A percentile compares a stretch with the other conserved stretches of the same genome.
Conservation (phyloP, 345 rosid species). For the Hirschfeldia incana region DNA sequence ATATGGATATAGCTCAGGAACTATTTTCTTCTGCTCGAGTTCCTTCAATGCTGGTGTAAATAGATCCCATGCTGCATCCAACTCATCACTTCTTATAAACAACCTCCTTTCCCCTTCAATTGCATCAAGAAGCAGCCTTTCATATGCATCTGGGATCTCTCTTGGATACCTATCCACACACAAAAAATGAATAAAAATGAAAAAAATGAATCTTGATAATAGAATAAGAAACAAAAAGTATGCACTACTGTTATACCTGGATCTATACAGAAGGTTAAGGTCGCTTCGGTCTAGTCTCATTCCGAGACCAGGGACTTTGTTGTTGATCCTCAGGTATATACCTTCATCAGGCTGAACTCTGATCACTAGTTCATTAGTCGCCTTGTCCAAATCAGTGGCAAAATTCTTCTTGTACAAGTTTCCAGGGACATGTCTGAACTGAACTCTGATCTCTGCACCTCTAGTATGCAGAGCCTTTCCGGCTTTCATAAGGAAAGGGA, state of each 20-base stretch:
- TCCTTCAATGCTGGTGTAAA: constrained; percentile 78
- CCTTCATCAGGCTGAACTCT: constrained; percentile 97
- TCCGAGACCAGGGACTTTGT: constrained; percentile 93
- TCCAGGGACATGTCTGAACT: constrained; percentile 89
- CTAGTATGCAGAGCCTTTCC: constrained; percentile 87
- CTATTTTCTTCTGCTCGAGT: constrained; percentile 63
- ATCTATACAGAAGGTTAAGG: constrained; percentile 69
- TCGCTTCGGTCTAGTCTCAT: constrained; percentile 93
- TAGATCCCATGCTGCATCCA: constrained; percentile 79
- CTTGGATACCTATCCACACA: constrained; percentile 53
- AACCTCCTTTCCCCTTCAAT: constrained; percentile 80
- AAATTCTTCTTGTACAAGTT: constrained; percentile 75
- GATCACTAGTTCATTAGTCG: constrained; percentile 85
- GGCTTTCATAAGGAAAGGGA: constrained; percentile 91
- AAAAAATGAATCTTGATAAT: not conserved
- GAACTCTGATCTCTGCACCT: constrained; percentile 90
- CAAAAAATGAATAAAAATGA: not conserved
- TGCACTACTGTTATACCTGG: constrained; percentile 49
- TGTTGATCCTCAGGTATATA: constrained; percentile 89
- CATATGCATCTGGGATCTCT: constrained; percentile 91
- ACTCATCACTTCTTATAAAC: constrained; percentile 90
- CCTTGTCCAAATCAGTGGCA: constrained; percentile 73
- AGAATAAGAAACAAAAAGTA: not conserved
- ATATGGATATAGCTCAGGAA: constrained; percentile 80
- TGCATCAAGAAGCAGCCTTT: constrained; percentile 84